Evolutionary conservation across 768 basidiomycete genomes (phyloP).

Genomic region (Polyporus arcularius): DNA sequence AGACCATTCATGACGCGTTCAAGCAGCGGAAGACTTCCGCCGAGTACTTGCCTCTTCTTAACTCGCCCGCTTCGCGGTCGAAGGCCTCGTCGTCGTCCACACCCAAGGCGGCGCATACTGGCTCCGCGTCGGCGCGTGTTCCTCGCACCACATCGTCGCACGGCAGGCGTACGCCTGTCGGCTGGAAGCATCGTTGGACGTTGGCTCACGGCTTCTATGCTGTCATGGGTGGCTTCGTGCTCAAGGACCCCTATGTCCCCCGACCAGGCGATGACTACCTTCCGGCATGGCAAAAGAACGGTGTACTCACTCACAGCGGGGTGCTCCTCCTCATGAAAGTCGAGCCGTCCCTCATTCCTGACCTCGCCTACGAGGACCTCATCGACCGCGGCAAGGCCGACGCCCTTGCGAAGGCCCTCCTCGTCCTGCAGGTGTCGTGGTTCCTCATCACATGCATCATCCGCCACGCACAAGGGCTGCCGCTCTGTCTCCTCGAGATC

Average conservation of each 20-base stretch:
- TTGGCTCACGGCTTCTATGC: constrained; percentile 29
- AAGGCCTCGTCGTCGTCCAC: too few relatives aligned
- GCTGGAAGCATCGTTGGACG: constrained; percentile 17
- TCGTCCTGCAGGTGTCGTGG: constrained; percentile 35
- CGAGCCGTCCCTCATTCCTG: constrained; percentile 11
- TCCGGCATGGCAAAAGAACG: not conserved
- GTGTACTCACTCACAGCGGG: constrained; percentile 3
- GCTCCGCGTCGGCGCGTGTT: too few relatives aligned
- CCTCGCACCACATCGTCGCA: too few relatives aligned
- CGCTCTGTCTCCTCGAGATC: constrained; percentile 36
- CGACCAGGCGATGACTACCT: not conserved
- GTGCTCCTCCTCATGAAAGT: constrained; percentile 10
- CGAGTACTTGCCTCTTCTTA: too few relatives aligned
- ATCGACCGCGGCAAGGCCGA: constrained; percentile 36
- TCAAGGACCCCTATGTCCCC: not conserved
- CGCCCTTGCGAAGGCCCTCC: constrained; percentile 31
- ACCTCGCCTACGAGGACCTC: constrained; percentile 26
- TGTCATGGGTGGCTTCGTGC: constrained; percentile 32
- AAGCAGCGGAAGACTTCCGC: too few relatives aligned
- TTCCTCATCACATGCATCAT: constrained; percentile 34
- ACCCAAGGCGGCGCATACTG: too few relatives aligned
- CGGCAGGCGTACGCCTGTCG: too few relatives aligned
- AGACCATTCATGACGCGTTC: too few relatives aligned
- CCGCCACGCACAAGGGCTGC: constrained; percentile 24
- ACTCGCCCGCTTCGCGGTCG: too few relatives aligned